Evolutionary conservation across 768 basidiomycete species (phyloP), one percentile per base, ranked within the genome.

Genomic region (Leucosporidium scottii): DNA sequence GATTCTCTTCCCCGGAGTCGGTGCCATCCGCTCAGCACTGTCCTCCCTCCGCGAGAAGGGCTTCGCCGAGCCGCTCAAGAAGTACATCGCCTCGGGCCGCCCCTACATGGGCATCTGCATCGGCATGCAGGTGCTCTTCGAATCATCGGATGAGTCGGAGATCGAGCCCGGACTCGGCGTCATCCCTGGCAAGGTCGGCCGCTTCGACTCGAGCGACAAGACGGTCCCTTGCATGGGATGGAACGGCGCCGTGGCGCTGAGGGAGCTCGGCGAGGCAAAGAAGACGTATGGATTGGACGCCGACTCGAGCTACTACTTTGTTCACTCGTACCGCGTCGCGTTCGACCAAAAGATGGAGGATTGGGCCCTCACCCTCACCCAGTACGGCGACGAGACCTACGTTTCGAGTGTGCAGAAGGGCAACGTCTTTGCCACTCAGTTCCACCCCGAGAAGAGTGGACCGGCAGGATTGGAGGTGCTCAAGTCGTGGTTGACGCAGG

Each of bases 361-460:
- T 65, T 98, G 91, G 88, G 84, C 85, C 4, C 85, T 93, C 79
- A 86, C 89, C 20, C 87, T 87, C 27, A 91, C 93, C 4, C 88
- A 93, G 79, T 99, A 98, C 78, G 96, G 94, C n/a, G 83, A 85
- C 66, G 91, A 98, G 79, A 78, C 89, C 27, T 98, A 97, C 79
- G 81, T 96, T 66, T 90, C 94, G 31, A 84, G 86, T 13, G 85
- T 98, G 25, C 86, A 85, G 74, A 86, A 84, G 73, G 85, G 83
- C 50, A 94, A 91, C 77, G 84, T 97, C 63, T 94, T 93, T 76
- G 94, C 85, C 28, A 88, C 88, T 21, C 96, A 99, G 77, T 98
- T 97, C 79, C 96, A 99, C 79, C 96, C 96, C 25, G 96, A 99
- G 80, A 99, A 99, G 79, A 93, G 91, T 0, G 94, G 96, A 25